Base-by-base conservation (phyloP, 306 rosid genomes). In the cucumber (Cucumis sativus) region DNA sequence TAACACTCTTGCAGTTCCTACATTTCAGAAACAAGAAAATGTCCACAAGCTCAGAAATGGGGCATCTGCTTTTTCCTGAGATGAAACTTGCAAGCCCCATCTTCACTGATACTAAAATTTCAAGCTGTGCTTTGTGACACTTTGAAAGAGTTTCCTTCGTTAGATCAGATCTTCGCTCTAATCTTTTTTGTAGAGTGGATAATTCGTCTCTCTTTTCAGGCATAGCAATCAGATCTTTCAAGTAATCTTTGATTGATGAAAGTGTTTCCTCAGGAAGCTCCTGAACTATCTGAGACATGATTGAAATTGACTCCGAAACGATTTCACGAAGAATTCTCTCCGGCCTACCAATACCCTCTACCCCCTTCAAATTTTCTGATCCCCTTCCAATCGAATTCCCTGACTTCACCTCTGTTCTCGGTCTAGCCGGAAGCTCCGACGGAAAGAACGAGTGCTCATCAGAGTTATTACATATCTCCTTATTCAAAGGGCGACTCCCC, bases 371-470 rank as follows among this genome's bases (percentile, higher is more conserved):
- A 85, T 83, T 89, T 83, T 92, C 97, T 28, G 96, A 92, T 78
- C 88, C 89, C 80, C 87, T 89, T 60, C 96, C 97, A 72, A 94
- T 90, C 0, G 96, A 90, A 81, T 95, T 94, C 75, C 93, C 97
- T 5, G 90, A 87, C 15, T 79, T 90, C 25, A 87, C 81, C 18
- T 91, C 97, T 69, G 88, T 84, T 76, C 91, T 88, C 10, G 85
- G 96, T 80, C 93, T 89, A 2, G 99, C 99, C 17, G 92, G 94
- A 75, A 96, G 83, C 54, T 96, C 99, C 7, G 99, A 96, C 18
- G 99, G 99, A 12, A 87, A 92, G 85, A 92, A 91, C 0, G 99
- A 96, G 79, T 84, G 96, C 28, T 86, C 93, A 12, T 88, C 94
- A 10, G 98, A 93, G 86, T 52, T 88, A 47, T 79, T 83, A 68